These are phyloP conservation scores for Cordia subcordata DNA, from an alignment of 257 asterid genomes.

Conservation along the genomic window DNA sequence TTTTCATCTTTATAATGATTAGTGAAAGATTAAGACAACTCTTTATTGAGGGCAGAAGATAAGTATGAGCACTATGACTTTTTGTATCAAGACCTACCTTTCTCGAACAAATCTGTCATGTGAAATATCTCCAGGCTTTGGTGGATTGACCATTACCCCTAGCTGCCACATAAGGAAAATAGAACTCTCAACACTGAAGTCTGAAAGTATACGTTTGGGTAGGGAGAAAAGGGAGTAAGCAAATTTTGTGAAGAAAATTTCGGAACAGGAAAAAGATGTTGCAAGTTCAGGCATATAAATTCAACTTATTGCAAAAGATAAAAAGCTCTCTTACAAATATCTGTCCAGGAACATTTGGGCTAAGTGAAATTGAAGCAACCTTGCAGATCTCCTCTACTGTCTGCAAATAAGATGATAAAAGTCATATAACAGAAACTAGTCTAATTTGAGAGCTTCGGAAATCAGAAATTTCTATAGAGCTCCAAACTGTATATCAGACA, in stretches of 20 bases:
- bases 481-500: too few species aligned
- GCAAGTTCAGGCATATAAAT: background rate
- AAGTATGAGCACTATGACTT: background rate
- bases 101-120: constrained; percentile 69
- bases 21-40: background rate
- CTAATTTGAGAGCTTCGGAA: constrained; percentile 1
- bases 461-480: background rate
- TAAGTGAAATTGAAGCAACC: constrained; percentile 88
- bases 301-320: too few species aligned
- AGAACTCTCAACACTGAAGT: constrained; percentile 3
- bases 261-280: background rate
- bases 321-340: constrained; percentile 62
- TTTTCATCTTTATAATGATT: too few species aligned
- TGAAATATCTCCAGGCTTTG: constrained; percentile 90
- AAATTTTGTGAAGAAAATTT: background rate
- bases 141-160: constrained; percentile 95
- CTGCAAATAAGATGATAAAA: constrained; percentile 33
- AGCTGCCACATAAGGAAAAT: constrained; percentile 43
- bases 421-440: background rate
- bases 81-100: constrained; percentile 40
- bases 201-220: background rate
- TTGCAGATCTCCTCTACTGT: constrained; percentile 96
- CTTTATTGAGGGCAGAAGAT: background rate
- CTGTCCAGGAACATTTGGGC: constrained; percentile 98
- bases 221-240: too few species aligned